phyloP scores from a whole-genome alignment of 768 basidiomycete species.

The Ramaria rubella region DNA sequence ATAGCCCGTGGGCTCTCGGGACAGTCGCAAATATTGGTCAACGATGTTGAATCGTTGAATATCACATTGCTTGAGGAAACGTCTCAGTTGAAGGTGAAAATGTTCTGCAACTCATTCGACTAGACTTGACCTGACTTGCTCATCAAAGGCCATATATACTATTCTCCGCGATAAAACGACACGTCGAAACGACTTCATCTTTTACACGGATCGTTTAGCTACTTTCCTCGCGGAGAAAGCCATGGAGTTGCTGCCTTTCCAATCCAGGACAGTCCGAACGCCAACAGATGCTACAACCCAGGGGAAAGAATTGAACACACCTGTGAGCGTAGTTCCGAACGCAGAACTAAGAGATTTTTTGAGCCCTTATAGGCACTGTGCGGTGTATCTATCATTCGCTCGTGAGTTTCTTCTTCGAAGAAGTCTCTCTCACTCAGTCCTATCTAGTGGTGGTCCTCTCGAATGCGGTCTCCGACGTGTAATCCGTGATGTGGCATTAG shows the following conservation, averaged over 20 bases:
- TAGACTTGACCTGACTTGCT: not conserved
- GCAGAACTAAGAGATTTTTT: not conserved
- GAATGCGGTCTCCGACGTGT: conserved; percentile 88
- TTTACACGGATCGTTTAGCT: conserved; percentile 83
- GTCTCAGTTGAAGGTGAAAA: conserved; percentile 64
- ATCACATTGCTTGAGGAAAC: conserved; percentile 70
- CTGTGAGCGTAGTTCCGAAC: conserved; percentile 33
- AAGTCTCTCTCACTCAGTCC: not conserved
- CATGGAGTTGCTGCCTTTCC: conserved; percentile 73
- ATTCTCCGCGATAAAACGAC: conserved; percentile 71
- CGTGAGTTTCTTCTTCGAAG: conserved; percentile 45
- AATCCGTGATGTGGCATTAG: conserved; percentile 77
- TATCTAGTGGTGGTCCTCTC: conserved; percentile 73
- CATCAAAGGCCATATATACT: conserved; percentile 71
- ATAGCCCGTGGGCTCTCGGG: conserved; percentile 44
- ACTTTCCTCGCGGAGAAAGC: conserved; percentile 82
- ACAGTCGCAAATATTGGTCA: conserved; percentile 33
- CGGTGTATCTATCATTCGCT: conserved; percentile 84
- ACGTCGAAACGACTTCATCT: conserved; percentile 80
- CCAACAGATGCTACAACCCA: conserved; percentile 49
- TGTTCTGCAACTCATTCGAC: not conserved
- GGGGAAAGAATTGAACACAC: conserved; percentile 58
- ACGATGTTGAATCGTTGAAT: conserved; percentile 37
- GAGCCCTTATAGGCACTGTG: conserved; percentile 53
- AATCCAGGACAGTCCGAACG: conserved; percentile 52